These are phyloP conservation scores for Mariannaea elegans DNA, from an alignment of 2,329 filamentous ascomycete genomes.

Conservation along the genomic window DNA sequence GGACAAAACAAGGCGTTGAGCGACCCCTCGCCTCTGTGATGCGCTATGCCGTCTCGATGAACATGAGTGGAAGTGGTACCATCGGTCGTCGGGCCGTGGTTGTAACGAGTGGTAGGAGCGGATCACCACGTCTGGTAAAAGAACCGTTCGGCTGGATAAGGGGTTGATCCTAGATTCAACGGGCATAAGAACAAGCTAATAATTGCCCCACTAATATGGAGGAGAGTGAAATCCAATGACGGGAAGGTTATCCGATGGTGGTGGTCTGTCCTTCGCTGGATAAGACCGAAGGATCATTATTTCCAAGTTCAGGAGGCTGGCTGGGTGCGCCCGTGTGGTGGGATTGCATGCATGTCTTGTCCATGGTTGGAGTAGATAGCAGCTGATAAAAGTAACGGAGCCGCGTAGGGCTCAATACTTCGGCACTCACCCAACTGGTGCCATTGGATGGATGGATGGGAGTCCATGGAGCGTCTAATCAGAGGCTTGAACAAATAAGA, in stretches of 20 bases:
- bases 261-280: constrained; percentile 1
- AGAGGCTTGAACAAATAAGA: not conserved
- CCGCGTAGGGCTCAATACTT: not conserved
- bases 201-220: constrained; percentile 2
- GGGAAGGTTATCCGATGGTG: constrained; percentile 3
- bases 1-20: constrained; percentile 8
- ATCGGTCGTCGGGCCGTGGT: constrained; percentile 8
- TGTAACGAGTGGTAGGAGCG: constrained; percentile 2
- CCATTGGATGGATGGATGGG: not conserved
- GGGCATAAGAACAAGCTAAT: constrained; percentile 7
- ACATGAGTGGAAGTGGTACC: constrained; percentile 9
- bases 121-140: constrained; percentile 16
- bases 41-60: not conserved
- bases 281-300: not conserved
- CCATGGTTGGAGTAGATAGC: no score
- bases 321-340: not conserved
- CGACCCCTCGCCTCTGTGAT: constrained; percentile 7
- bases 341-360: constrained; percentile 10
- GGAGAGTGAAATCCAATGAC: constrained; percentile 11
- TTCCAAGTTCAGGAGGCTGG: constrained; percentile 15
- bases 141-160: constrained; percentile 23
- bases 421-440: constrained; percentile 8
- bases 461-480: constrained; percentile 2
- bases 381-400: no score
- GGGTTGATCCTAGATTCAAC: constrained; percentile 9